Percentiles rank a stretch among this genome's conserved stretches.
These are phyloP conservation scores for Trematosphaeria pertusa DNA, from an alignment of 2,329 filamentous ascomycete genomes.

Conservation along the genomic window DNA sequence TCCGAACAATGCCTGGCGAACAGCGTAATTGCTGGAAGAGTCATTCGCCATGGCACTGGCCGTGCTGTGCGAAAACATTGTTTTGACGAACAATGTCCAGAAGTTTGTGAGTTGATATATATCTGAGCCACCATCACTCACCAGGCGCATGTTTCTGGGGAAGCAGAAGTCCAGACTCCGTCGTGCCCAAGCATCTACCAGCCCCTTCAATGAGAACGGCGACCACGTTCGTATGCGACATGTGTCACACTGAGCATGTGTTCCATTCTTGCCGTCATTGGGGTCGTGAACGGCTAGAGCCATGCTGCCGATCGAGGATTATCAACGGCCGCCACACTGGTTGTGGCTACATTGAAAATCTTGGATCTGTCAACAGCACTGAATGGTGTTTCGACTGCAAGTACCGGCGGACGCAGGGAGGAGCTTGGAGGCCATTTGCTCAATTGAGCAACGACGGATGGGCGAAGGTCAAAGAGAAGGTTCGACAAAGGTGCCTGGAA, in stretches of 20 bases:
- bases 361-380: constrained; percentile 31
- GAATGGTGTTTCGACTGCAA: constrained; percentile 28
- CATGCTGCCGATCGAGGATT: constrained; percentile 37
- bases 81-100: constrained; percentile 1
- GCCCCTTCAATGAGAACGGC: too few relatives aligned
- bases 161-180: too few relatives aligned
- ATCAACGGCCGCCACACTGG: constrained; percentile 25
- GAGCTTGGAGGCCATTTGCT: constrained; percentile 28
- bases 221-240: too few relatives aligned
- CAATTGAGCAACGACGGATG: constrained; percentile 26
- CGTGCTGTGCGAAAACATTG: not conserved
- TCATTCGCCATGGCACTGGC: too few relatives aligned
- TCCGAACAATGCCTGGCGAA: too few relatives aligned
- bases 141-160: too few relatives aligned
- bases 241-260: constrained; percentile 43
- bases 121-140: too few relatives aligned
- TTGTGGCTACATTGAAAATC: constrained; percentile 31
- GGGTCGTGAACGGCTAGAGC: constrained; percentile 37
- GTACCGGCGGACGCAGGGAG: constrained; percentile 17
- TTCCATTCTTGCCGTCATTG: constrained; percentile 43
- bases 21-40: too few relatives aligned
- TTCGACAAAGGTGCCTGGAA: constrained; percentile 12
- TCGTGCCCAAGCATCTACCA: too few relatives aligned
- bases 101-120: too few relatives aligned
- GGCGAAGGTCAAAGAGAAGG: constrained; percentile 24